These are phyloP conservation scores for Camellia granthamiana DNA, from an alignment of 148 eudicot species.

Conservation along the genomic window DNA sequence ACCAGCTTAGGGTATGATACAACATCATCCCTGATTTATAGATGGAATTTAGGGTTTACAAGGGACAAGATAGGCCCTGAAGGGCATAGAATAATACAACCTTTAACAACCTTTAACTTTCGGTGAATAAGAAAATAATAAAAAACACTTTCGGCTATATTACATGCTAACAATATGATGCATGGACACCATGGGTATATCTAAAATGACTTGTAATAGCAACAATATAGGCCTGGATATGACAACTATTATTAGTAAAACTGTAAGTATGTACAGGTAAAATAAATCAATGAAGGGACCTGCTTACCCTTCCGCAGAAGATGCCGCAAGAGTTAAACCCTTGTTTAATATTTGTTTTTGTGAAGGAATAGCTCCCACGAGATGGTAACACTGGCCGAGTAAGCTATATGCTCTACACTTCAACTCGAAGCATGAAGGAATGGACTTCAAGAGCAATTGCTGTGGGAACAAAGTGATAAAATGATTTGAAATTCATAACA, in stretches of 20 bases:
- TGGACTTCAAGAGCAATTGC: conserved; percentile 92
- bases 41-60: no score
- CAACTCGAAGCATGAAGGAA: conserved; percentile 95
- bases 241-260: not conserved
- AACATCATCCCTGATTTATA: no score
- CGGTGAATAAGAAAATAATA: no score
- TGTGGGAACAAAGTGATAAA: conserved; percentile 23
- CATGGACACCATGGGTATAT: not conserved
- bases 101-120: no score
- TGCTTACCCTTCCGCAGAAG: conserved; percentile 66
- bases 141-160: no score
- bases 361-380: conserved; percentile 79
- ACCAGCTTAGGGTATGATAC: no score
- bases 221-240: not conserved
- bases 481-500: not conserved
- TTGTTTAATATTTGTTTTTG: conserved; percentile 87
- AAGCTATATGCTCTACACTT: conserved; percentile 89
- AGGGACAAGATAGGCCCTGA: no score
- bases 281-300: not conserved
- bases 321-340: conserved; percentile 70
- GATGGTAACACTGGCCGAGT: conserved; percentile 92
- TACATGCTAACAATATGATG: no score
- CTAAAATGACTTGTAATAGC: not conserved
- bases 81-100: no score
- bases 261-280: not conserved